Evolutionary conservation across 495 filamentous ascomycete genomes (phyloP).

Genomic region (Opeltia flavorubescens): DNA sequence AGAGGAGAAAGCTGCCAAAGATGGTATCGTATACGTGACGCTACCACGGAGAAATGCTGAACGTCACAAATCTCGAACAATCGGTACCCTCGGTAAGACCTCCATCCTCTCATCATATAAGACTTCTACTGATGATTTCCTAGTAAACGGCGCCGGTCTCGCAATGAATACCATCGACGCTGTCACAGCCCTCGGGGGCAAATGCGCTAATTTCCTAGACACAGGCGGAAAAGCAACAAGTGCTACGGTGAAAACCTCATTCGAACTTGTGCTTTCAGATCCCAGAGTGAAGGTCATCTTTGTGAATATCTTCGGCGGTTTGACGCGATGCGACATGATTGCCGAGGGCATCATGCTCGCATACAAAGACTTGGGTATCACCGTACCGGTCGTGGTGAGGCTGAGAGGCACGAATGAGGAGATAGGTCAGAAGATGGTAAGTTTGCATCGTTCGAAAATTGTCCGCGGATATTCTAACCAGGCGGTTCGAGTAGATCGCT

Average conservation of each 20-base stretch:
- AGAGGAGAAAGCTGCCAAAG: slow-evolving; percentile 51
- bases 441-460: slow-evolving; percentile 2
- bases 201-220: slow-evolving; percentile 72
- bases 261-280: slow-evolving; percentile 58
- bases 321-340: slow-evolving; percentile 82
- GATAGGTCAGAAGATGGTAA: slow-evolving; percentile 56
- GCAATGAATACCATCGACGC: slow-evolving; percentile 89
- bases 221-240: slow-evolving; percentile 82
- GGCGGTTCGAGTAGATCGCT: slow-evolving; percentile 45
- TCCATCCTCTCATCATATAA: background rate
- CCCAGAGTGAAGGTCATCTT: slow-evolving; percentile 58
- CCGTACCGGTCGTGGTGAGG: slow-evolving; percentile 68
- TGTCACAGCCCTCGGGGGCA: slow-evolving; percentile 47
- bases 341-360: slow-evolving; percentile 68
- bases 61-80: slow-evolving; percentile 34
- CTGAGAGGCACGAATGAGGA: slow-evolving; percentile 74
- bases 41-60: slow-evolving; percentile 12
- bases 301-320: slow-evolving; percentile 83
- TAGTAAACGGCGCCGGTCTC: slow-evolving; percentile 76
- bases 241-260: slow-evolving; percentile 67
- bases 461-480: background rate
- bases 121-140: background rate
- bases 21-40: slow-evolving; percentile 64
- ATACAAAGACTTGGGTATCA: slow-evolving; percentile 55
- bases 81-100: slow-evolving; percentile 49